phyloP scores from a whole-genome alignment of 2,329 filamentous ascomycete genomes.

The Ustulina deusta region DNA sequence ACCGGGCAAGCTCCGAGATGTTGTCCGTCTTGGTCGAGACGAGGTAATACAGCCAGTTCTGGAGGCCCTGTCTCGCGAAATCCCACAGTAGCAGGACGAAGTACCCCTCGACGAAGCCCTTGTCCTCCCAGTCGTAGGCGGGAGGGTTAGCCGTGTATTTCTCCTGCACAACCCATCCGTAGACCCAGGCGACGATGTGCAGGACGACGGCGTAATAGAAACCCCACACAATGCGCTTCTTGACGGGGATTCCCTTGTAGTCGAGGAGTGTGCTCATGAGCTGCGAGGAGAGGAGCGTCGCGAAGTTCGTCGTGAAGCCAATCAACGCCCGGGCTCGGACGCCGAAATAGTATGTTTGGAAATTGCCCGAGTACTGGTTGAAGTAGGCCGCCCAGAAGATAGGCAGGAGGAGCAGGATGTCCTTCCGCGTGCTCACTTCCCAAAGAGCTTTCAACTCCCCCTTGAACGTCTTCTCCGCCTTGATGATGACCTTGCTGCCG shows the following conservation, averaged over 20 bases:
- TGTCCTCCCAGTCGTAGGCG: constrained; percentile 73
- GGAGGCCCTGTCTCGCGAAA: constrained; percentile 63
- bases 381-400: constrained; percentile 75
- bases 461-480: constrained; percentile 69
- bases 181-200: constrained; percentile 63
- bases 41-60: constrained; percentile 69
- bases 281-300: constrained; percentile 74
- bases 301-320: constrained; percentile 76
- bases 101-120: constrained; percentile 75
- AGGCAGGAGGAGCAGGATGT: constrained; percentile 77
- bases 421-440: constrained; percentile 73
- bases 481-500: constrained; percentile 70
- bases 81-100: constrained; percentile 74
- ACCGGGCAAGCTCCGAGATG: constrained; percentile 62
- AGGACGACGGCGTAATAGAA: constrained; percentile 60
- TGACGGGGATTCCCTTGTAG: constrained; percentile 41
- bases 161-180: constrained; percentile 65
- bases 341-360: constrained; percentile 73
- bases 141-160: constrained; percentile 63
- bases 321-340: constrained; percentile 77
- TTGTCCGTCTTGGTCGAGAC: constrained; percentile 67
- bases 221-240: constrained; percentile 58
- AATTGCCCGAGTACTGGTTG: constrained; percentile 62
- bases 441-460: constrained; percentile 72
- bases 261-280: constrained; percentile 53